phyloP scores from a whole-genome alignment of 495 filamentous ascomycete species.

The Neurospora sp. region DNA sequence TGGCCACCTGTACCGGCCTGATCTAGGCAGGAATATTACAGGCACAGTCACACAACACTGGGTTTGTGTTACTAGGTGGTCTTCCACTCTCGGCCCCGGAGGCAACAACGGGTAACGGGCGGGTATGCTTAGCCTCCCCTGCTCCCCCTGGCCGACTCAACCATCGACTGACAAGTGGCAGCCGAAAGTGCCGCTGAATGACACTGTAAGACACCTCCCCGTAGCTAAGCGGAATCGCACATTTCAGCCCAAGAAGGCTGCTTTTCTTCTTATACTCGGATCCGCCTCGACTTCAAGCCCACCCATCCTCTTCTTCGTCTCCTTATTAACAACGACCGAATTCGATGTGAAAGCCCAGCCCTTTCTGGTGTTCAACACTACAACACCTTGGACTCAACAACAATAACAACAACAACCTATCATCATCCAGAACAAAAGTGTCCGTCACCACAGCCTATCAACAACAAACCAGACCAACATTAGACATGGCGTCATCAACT shows the following conservation, averaged over 20 bases:
- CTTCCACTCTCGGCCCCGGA: conserved; percentile 8
- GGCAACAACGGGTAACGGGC: conserved; percentile 18
- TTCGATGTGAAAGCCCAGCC: background rate
- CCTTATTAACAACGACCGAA: background rate
- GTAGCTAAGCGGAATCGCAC: conserved; percentile 18
- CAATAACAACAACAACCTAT: background rate
- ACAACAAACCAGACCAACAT: conserved; percentile 6
- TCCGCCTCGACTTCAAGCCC: conserved; percentile 2
- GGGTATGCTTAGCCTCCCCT: conserved; percentile 21
- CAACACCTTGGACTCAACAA: background rate
- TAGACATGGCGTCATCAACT: conserved; percentile 19
- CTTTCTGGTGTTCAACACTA: background rate
- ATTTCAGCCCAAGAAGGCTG: conserved; percentile 28
- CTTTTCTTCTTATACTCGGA: conserved; percentile 14
- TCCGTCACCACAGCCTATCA: background rate
- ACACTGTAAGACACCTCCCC: conserved; percentile 12
- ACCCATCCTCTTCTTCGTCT: conserved; percentile 6
- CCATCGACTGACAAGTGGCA: conserved; percentile 33
- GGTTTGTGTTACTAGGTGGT: conserved; percentile 1
- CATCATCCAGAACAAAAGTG: background rate
- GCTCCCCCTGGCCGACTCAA: conserved; percentile 18
- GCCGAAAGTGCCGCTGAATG: conserved; percentile 25
- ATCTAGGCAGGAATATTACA: conserved; percentile 8
- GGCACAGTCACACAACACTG: conserved; percentile 16
- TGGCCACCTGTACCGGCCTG: background rate